Evolutionary conservation across 768 basidiomycete species (phyloP), one percentile per base, ranked within the genome.

Genomic region (Steccherinum ochraceum): DNA sequence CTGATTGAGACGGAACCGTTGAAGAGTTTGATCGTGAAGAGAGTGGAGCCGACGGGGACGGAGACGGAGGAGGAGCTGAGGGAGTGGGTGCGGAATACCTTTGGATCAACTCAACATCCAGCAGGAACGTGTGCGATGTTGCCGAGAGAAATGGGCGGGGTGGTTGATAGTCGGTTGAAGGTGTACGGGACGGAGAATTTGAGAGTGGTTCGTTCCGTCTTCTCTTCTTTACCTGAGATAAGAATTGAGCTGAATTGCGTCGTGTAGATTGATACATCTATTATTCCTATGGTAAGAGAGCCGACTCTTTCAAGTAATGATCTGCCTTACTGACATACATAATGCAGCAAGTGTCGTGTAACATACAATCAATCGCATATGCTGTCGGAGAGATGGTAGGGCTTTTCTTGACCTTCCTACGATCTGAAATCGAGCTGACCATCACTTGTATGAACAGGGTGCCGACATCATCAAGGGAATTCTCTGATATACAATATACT

Each of bases 101-200:
- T 46, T 19, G 52, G 40, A 35, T 19, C 46, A 5, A 46, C 48
- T 35, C 69, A 72, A 50, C 69, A 72, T 50, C 65, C 64, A 19
- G 60, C 66, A 20, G 69, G 72, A 4, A 68, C 72, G 3, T 51
- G 68, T 49, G 61, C 69, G 10, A 74, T 76, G 72, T 59, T 73
- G 60, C 72, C 74, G 7, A 54, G 52, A 46, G 64, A 63, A 20
- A 49, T 67, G 26, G 74, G 73, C n/a, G 69, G 69, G 23, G 67
- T 67, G 13, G 67, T 71, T 26, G 64, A 68, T 48, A 44, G 56
- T 1, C 40, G 57, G 12, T 53, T 71, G n/a, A 58, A 51, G 43
- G 68, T 70, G 2, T 70, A 67, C 49, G 67, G 67, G n/a, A 64
- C 64, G 4, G 47, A 35, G 26, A 68, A 69, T 48, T 46, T 68